Evolutionary conservation across 2,329 filamentous ascomycete genomes (phyloP).

Genomic region (Claviceps paspali): DNA sequence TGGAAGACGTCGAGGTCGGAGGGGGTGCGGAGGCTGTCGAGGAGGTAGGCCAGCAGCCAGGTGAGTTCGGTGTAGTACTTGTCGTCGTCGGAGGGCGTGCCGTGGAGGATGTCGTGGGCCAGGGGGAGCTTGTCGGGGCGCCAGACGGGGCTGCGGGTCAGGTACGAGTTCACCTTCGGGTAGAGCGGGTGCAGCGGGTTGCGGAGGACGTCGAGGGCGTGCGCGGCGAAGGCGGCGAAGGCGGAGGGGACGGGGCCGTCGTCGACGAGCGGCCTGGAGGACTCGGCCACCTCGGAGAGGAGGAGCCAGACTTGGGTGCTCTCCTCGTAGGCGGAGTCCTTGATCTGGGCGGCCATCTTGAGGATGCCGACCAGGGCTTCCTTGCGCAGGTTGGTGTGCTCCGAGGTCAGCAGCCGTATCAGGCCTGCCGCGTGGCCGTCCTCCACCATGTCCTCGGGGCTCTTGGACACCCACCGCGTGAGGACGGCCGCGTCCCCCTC

Average conservation of each 20-base stretch:
- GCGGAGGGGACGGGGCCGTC: constrained; percentile 52
- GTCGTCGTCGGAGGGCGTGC: constrained; percentile 57
- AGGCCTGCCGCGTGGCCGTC: constrained; percentile 58
- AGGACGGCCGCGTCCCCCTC: constrained; percentile 39
- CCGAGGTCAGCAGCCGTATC: constrained; percentile 60
- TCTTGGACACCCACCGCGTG: constrained; percentile 57
- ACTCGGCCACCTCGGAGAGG: constrained; percentile 66
- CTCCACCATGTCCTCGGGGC: constrained; percentile 63
- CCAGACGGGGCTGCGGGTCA: constrained; percentile 68
- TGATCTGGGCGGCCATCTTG: constrained; percentile 47
- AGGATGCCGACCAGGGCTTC: constrained; percentile 59
- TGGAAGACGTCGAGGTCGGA: constrained; percentile 46
- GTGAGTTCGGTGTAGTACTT: constrained; percentile 55
- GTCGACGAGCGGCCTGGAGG: constrained; percentile 40
- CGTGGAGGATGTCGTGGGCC: constrained; percentile 44
- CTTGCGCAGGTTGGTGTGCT: constrained; percentile 58
- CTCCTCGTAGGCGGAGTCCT: constrained; percentile 58
- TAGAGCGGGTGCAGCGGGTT: constrained; percentile 75
- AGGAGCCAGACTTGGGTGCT: constrained; percentile 67
- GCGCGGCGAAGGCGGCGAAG: constrained; percentile 59
- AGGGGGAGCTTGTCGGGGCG: constrained; percentile 56
- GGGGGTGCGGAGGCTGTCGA: constrained; percentile 47
- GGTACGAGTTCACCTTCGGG: constrained; percentile 69
- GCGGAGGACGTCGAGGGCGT: constrained; percentile 52
- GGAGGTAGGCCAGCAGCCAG: constrained; percentile 59